Base-by-base conservation (phyloP, 2,329 filamentous ascomycete genomes). In the Colletotrichum tropicale region DNA sequence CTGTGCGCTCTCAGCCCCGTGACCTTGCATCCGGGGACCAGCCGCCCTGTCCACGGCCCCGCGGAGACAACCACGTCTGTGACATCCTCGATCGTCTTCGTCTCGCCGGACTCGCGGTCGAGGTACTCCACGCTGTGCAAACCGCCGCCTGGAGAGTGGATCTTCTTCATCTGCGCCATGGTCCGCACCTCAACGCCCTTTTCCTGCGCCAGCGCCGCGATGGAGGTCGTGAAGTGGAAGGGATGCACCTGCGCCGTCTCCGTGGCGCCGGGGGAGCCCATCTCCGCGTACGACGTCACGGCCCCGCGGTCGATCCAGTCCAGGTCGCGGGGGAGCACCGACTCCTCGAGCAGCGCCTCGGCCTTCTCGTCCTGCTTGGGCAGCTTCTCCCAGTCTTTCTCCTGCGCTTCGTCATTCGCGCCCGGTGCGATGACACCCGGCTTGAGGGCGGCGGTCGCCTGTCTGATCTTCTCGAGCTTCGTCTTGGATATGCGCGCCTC, bases 191-290 rank as follows among this genome's bases (percentile, higher is more conserved):
- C 90, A 78, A 90, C 92, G 4, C 94, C 94, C 30, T 89, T 90
- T 67, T 94, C 91, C 71, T 90, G 86, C 0, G 96, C 96, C 15
- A 98, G 88, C 56, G 91, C 87, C 6, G 94, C 95, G 84, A 98
- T 98, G 18, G 93, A 89, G 0, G 92, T 96, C 1, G 97, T 98
- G 82, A 99, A 98, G 60, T 95, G 93, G 77, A 93, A 94, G 0
- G 97, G 97, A 81, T 99, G 96, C 4, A 98, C 96, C 85, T 99
- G 97, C 0, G 97, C 95, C 2, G 97, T 98, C 76, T 95, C 94
- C 2, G 89, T 90, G 1, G 92, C 91, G 4, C 92, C 93, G 3
- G 87, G 86, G 2, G 82, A 78, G 28, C 95, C 95, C 95, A 98
- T 98, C 81, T 94, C 92, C 38, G 95, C 92, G 85, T 98, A 98